Evolutionary conservation across 371 early-diverging fungal genomes (phyloP).

Genomic region (Rhizomucor miehei): DNA sequence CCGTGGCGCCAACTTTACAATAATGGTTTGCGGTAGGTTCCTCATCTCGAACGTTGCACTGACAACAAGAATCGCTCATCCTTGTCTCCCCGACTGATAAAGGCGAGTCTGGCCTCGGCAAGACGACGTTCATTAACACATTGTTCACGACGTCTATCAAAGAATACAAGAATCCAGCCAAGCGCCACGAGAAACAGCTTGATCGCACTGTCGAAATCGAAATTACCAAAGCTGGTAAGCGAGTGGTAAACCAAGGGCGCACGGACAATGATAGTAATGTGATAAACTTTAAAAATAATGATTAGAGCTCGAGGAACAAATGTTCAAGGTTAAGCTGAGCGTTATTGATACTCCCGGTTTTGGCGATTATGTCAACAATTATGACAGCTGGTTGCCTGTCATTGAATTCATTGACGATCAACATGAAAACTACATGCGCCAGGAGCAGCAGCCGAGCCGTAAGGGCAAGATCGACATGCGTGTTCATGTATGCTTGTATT

Average conservation of each 20-base stretch:
- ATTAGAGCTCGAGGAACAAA: slow-evolving; percentile 96
- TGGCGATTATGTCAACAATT: slow-evolving; percentile 83
- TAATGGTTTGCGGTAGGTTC: slow-evolving; percentile 92
- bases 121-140: slow-evolving; percentile 86
- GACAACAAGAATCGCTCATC: not conserved
- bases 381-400: slow-evolving; percentile 72
- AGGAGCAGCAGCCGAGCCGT: slow-evolving; percentile 60
- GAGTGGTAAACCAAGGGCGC: no score
- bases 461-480: slow-evolving; percentile 66
- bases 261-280: not conserved
- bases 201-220: slow-evolving; percentile 84
- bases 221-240: slow-evolving; percentile 25
- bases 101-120: slow-evolving; percentile 57
- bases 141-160: slow-evolving; percentile 72
- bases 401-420: slow-evolving; percentile 91
- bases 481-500: slow-evolving; percentile 93
- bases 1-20: slow-evolving; percentile 88
- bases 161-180: slow-evolving; percentile 55
- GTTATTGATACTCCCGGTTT: slow-evolving; percentile 93
- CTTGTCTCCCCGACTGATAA: not conserved
- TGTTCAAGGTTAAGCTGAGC: slow-evolving; percentile 90
- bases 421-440: slow-evolving; percentile 88
- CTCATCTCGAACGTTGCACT: not conserved
- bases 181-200: slow-evolving; percentile 55
- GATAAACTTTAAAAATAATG: not conserved